Evolutionary conservation across 352 stramenopile genomes (phyloP).

Genomic region (Phytophthora idaei): DNA sequence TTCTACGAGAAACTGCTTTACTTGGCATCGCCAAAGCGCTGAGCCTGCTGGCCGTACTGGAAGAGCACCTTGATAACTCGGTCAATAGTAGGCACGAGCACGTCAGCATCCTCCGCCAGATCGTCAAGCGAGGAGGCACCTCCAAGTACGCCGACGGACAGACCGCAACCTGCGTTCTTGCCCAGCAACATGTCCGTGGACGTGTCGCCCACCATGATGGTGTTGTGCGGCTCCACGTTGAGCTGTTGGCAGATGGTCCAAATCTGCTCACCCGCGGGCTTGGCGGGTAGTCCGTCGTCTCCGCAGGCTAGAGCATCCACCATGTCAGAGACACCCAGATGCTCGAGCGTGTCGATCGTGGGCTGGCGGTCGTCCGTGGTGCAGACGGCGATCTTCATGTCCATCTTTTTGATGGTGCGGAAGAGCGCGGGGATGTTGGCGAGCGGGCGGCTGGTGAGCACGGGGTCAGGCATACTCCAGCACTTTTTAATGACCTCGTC

Average conservation of each 20-base stretch:
- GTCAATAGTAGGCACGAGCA: constrained; percentile 82
- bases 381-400: constrained; percentile 90
- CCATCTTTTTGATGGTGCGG: constrained; percentile 83
- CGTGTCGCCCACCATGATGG: constrained; percentile 90
- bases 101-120: constrained; percentile 79
- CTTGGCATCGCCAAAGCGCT: constrained; percentile 53
- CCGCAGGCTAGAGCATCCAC: constrained; percentile 81
- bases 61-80: constrained; percentile 84
- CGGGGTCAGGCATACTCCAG: constrained; percentile 85
- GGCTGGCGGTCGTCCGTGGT: constrained; percentile 85
- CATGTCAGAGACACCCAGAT: constrained; percentile 75
- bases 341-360: constrained; percentile 77
- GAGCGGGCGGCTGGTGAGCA: constrained; percentile 74
- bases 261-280: constrained; percentile 85
- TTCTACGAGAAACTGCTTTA: constrained; percentile 18
- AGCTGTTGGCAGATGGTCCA: constrained; percentile 84
- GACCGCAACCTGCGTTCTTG: constrained; percentile 71
- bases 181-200: constrained; percentile 87
- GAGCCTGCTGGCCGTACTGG: constrained; percentile 81
- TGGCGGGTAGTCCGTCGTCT: constrained; percentile 83
- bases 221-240: constrained; percentile 80
- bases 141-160: constrained; percentile 81
- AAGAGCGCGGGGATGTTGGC: constrained; percentile 80
- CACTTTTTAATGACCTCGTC: constrained; percentile 74
- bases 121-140: constrained; percentile 84